These are phyloP conservation scores for Kodamaea leandrae DNA, from an alignment of 805 yeast species.

Conservation along the genomic window DNA sequence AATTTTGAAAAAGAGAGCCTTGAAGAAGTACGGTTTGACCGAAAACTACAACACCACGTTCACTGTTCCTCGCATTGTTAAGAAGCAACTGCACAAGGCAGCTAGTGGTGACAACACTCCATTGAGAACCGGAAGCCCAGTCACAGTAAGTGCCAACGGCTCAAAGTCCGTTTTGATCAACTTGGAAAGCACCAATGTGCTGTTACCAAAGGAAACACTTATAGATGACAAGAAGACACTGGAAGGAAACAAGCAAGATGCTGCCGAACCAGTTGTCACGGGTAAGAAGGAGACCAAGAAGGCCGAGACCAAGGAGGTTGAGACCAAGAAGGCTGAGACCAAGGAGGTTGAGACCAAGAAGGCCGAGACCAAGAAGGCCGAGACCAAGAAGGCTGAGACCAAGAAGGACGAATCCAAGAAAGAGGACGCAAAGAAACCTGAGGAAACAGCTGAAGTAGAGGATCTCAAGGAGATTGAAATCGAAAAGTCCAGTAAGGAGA, in stretches of 20 bases:
- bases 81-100: conserved; percentile 9
- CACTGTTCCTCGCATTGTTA: conserved; percentile 29
- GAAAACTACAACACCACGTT: conserved; percentile 38
- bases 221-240: conserved; percentile 26
- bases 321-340: too few species aligned
- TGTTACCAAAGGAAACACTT: conserved; percentile 42
- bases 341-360: conserved; percentile 3
- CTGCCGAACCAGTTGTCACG: not conserved
- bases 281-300: not conserved
- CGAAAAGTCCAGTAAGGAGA: conserved; percentile 7
- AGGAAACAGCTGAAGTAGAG: conserved; percentile 9
- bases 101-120: conserved; percentile 13
- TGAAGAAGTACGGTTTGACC: conserved; percentile 38
- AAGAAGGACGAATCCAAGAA: too few species aligned
- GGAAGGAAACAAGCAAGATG: not conserved
- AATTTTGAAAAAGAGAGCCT: conserved; percentile 40
- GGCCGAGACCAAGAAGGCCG: conserved; percentile 6
- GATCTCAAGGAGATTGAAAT: conserved; percentile 7
- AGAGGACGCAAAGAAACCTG: conserved; percentile 9
- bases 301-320: conserved; percentile 5
- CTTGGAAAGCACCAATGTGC: conserved; percentile 27
- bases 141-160: conserved; percentile 2
- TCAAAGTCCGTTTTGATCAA: conserved; percentile 17
- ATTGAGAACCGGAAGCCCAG: conserved; percentile 14
- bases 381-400: conserved; percentile 6